Conservation (phyloP, 2,329 filamentous ascomycete species). For the Fragosphaeria purpurea region DNA sequence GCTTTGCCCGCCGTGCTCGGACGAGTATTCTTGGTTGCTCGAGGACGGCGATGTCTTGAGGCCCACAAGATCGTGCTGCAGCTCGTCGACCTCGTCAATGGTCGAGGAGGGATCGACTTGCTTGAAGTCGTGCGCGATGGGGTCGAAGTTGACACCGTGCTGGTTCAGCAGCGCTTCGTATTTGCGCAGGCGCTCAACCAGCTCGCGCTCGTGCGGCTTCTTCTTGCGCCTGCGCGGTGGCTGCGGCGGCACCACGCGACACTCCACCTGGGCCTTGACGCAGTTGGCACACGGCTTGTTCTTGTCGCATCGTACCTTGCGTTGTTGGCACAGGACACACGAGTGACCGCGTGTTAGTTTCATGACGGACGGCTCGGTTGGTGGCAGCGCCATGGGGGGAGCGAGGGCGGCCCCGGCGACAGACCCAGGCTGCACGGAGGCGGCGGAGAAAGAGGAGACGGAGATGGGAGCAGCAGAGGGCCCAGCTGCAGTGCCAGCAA, state of each 20-base stretch:
- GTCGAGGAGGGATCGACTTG: slow-evolving; percentile 19
- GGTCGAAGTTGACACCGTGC: slow-evolving; percentile 59
- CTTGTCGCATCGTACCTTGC: slow-evolving; percentile 67
- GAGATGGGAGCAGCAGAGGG: no score
- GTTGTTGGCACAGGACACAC: slow-evolving; percentile 66
- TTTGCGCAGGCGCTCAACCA: slow-evolving; percentile 57
- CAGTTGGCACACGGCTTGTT: slow-evolving; percentile 63
- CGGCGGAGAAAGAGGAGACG: not conserved
- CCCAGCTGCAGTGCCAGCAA: no score
- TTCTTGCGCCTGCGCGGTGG: slow-evolving; percentile 50
- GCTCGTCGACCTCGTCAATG: slow-evolving; percentile 43
- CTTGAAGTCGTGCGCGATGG: slow-evolving; percentile 45
- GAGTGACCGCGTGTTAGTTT: slow-evolving; percentile 51
- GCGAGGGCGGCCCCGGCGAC: no score
- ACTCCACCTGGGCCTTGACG: slow-evolving; percentile 51
- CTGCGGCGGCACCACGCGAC: slow-evolving; percentile 46
- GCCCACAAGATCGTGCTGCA: slow-evolving; percentile 45
- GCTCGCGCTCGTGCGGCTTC: slow-evolving; percentile 58
- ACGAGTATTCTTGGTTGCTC: slow-evolving; percentile 22
- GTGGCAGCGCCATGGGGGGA: not conserved
- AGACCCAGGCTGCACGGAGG: no score
- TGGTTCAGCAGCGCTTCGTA: slow-evolving; percentile 59
- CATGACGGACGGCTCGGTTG: slow-evolving; percentile 32
- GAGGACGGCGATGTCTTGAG: slow-evolving; percentile 43
- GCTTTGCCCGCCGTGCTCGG: not conserved